Percentiles rank a stretch among this genome's conserved stretches.
Evolutionary conservation across 225 moss, liverwort and hornwort species (phyloP).

Genomic region (Antitrichia curtipendula): DNA sequence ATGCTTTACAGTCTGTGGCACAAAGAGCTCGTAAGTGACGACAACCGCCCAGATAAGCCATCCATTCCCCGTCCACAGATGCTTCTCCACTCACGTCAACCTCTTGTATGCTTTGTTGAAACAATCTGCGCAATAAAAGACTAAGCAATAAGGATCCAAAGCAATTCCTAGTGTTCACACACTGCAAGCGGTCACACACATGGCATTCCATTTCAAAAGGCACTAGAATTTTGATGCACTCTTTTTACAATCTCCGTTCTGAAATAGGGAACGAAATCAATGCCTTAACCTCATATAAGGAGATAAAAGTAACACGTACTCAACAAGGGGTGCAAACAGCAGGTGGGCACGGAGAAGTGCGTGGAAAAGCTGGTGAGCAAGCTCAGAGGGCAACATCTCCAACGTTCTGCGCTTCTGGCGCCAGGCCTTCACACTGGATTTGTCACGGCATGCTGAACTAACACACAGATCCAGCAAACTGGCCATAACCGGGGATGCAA

Average conservation of each 20-base stretch:
- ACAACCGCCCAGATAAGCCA: slow-evolving; percentile 47
- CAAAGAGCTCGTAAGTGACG: slow-evolving; percentile 25
- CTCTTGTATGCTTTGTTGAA: slow-evolving; percentile 28
- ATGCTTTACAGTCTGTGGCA: slow-evolving; percentile 28
- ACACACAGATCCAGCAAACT: slow-evolving; percentile 32
- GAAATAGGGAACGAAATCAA: background rate
- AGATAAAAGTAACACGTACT: slow-evolving; percentile 9
- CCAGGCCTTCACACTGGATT: slow-evolving; percentile 34
- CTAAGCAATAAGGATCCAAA: background rate
- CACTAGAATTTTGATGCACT: background rate
- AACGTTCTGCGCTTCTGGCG: slow-evolving; percentile 46
- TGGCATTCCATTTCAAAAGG: background rate
- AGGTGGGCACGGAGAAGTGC: slow-evolving; percentile 24
- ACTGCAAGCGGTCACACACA: background rate
- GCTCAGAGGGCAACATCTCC: slow-evolving; percentile 35
- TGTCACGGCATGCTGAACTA: slow-evolving; percentile 28
- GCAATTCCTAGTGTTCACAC: background rate
- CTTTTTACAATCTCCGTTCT: background rate
- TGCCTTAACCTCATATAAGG: background rate
- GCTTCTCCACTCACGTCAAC: slow-evolving; percentile 35
- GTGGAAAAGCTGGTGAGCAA: slow-evolving; percentile 35
- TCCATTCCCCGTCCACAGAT: slow-evolving; percentile 45
- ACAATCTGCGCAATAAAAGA: slow-evolving; percentile 17
- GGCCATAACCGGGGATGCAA: background rate
- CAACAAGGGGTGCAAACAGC: slow-evolving; percentile 36